Percentiles rank a stretch among this genome's conserved stretches.
Conservation (phyloP, 106 monocot species). For the Acorus gramineus region DNA sequence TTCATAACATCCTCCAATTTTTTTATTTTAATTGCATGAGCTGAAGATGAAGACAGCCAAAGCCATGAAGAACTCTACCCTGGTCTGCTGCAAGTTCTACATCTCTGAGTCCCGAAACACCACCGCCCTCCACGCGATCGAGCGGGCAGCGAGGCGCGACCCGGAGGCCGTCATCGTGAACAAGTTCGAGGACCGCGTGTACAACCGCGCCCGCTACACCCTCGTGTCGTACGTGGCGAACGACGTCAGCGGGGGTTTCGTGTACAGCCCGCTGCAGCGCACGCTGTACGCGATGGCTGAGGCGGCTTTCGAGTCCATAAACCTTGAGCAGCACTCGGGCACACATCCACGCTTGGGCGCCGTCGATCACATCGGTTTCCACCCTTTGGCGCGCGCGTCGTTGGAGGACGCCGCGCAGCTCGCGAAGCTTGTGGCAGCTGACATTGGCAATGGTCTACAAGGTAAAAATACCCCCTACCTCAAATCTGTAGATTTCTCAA, state of each 20-base stretch:
- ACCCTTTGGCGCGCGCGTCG: slow-evolving; percentile 37
- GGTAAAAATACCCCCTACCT: slow-evolving; percentile 2
- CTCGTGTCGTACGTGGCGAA: slow-evolving; percentile 7
- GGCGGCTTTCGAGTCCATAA: slow-evolving; percentile 16
- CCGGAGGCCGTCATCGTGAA: slow-evolving; percentile 21
- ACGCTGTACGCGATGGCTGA: slow-evolving; percentile 30
- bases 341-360: slow-evolving; percentile 54
- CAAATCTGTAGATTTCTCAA: too few relatives aligned
- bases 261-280: slow-evolving; percentile 18
- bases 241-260: slow-evolving; percentile 1
- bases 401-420: slow-evolving; percentile 37
- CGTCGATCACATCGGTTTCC: slow-evolving; percentile 52
- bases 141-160: slow-evolving; percentile 15
- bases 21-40: too few relatives aligned
- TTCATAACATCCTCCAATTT: too few relatives aligned
- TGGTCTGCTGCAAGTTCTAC: slow-evolving; percentile 24
- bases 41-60: too few relatives aligned
- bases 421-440: slow-evolving; percentile 35
- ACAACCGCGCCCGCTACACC: slow-evolving; percentile 24
- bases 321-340: slow-evolving; percentile 26
- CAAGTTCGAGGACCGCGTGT: slow-evolving; percentile 17
- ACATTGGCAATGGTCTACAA: slow-evolving; percentile 35
- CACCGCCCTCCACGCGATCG: slow-evolving; percentile 12
- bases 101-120: slow-evolving; percentile 23
- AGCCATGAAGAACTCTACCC: not conserved